A percentile compares a stretch with the other conserved stretches of the same genome.
Evolutionary conservation across 2,329 filamentous ascomycete genomes (phyloP).

Genomic region (Hypomyces rosellus): DNA sequence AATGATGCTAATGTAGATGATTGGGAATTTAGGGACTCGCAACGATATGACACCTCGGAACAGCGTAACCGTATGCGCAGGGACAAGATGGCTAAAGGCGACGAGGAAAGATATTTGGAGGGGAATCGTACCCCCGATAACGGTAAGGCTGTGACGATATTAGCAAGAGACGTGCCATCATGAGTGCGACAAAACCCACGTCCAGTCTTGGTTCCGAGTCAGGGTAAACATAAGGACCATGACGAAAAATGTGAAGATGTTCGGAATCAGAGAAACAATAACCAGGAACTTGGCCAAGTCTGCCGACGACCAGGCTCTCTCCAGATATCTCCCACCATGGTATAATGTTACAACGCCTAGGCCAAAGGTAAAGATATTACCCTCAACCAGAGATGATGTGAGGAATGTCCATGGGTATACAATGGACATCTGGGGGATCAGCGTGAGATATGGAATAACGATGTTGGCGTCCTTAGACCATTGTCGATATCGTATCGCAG

Average conservation of each 20-base stretch:
- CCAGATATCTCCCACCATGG: constrained; percentile 89
- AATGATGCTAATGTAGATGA: constrained; percentile 70
- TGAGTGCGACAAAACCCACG: constrained; percentile 45
- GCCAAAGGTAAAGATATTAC: constrained; percentile 80
- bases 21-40: constrained; percentile 66
- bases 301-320: constrained; percentile 87
- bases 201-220: constrained; percentile 59
- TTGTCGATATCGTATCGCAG: constrained; percentile 66
- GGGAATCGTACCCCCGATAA: constrained; percentile 82
- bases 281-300: constrained; percentile 89
- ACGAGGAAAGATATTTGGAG: constrained; percentile 92
- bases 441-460: constrained; percentile 77
- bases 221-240: constrained; percentile 70
- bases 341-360: constrained; percentile 75
- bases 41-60: constrained; percentile 85
- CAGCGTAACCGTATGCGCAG: constrained; percentile 92
- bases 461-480: constrained; percentile 58
- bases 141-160: constrained; percentile 53
- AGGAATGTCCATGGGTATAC: constrained; percentile 92
- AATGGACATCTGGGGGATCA: constrained; percentile 76
- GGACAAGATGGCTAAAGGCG: constrained; percentile 94
- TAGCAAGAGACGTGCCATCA: not conserved
- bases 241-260: constrained; percentile 64
- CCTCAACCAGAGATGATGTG: constrained; percentile 81
- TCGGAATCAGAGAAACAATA: constrained; percentile 72